Conservation (phyloP, 257 asterid genomes). For the Scutellaria minor region DNA sequence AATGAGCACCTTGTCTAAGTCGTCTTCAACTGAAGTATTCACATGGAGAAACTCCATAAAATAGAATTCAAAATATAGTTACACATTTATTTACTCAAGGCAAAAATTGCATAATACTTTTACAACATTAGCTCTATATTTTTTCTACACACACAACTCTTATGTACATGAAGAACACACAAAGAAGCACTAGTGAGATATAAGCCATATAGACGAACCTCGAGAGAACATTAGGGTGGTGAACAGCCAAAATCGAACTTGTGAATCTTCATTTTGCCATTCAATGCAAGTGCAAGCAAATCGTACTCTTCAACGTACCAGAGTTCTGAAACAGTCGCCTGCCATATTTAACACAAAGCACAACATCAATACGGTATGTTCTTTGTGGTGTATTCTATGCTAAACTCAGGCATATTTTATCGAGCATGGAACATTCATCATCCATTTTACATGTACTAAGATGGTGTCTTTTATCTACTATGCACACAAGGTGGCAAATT, state of each 20-base stretch:
- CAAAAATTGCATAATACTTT: neutral
- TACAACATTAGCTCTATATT: neutral
- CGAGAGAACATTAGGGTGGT: conserved; percentile 33
- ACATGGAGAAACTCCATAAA: no score
- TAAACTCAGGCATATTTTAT: no score
- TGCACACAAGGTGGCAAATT: no score
- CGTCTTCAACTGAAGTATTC: no score
- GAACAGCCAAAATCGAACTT: conserved; percentile 62
- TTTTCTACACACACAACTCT: neutral
- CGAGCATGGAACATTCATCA: no score
- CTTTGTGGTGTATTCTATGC: neutral
- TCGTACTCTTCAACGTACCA: conserved; percentile 97
- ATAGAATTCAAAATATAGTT: no score
- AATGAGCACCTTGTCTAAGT: no score
- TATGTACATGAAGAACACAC: neutral
- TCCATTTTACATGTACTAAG: neutral
- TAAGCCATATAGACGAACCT: conserved; percentile 11
- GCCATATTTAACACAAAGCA: conserved; percentile 18
- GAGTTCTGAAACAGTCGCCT: conserved; percentile 83
- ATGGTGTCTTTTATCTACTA: no score
- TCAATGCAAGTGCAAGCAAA: conserved; percentile 79
- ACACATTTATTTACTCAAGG: no score
- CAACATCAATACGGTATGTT: neutral
- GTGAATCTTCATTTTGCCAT: conserved; percentile 74
- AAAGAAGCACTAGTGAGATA: neutral